phyloP scores from a whole-genome alignment of 768 basidiomycete genomes.

The Russula sp. region DNA sequence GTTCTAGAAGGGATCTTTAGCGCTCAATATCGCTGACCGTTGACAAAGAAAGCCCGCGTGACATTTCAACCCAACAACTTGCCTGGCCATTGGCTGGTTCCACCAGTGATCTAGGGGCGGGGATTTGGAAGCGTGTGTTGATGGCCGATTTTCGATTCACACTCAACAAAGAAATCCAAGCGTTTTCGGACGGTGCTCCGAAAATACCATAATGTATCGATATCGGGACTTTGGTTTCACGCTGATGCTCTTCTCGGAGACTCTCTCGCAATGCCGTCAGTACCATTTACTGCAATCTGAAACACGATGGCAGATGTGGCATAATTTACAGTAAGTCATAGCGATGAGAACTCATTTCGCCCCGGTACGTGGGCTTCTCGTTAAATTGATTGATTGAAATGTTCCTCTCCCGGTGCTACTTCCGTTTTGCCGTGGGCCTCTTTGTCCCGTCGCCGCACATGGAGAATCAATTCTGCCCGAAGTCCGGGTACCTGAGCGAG shows the following conservation, averaged over 20 bases:
- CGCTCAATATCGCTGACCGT: too few species aligned
- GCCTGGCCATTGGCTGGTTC: too few species aligned
- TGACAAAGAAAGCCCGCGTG: too few species aligned
- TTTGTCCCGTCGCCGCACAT: neutral
- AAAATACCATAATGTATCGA: neutral
- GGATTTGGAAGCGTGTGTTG: too few species aligned
- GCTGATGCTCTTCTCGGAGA: neutral
- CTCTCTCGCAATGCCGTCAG: neutral
- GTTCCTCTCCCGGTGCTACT: neutral
- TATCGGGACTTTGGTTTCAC: neutral
- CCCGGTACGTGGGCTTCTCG: neutral
- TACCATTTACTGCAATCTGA: neutral
- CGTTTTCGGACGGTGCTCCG: too few species aligned
- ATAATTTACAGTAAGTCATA: neutral
- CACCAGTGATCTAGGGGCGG: too few species aligned
- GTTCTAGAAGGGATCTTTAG: too few species aligned
- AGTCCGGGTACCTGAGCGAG: neutral
- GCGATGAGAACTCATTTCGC: neutral
- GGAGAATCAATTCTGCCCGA: neutral
- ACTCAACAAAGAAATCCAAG: too few species aligned
- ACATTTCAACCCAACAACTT: too few species aligned
- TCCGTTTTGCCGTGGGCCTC: neutral
- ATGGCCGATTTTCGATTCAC: too few species aligned
- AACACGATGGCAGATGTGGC: neutral
- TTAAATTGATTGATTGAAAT: neutral